phyloP scores from a whole-genome alignment of 1,139 yeast species.

The Nematodospora anomalae region DNA sequence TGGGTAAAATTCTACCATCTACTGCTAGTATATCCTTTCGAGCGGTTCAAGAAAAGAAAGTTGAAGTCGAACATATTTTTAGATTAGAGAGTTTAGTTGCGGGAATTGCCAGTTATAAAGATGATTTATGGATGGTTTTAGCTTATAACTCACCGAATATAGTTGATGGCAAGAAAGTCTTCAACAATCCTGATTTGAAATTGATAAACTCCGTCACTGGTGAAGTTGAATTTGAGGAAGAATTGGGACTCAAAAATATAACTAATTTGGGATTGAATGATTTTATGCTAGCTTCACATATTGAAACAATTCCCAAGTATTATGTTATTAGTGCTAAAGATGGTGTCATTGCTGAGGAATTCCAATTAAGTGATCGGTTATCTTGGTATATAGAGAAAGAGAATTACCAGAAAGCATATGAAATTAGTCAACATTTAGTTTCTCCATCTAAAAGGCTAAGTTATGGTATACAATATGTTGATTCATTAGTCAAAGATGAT shows the following conservation, averaged over 20 bases:
- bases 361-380: conserved; percentile 65
- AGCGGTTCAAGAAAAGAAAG: conserved; percentile 54
- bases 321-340: conserved; percentile 79
- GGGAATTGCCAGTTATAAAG: conserved; percentile 75
- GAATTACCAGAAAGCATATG: conserved; percentile 71
- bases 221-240: conserved; percentile 82
- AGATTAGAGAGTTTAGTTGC: conserved; percentile 64
- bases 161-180: conserved; percentile 30
- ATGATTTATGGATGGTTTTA: conserved; percentile 60
- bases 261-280: conserved; percentile 76
- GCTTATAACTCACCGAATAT: conserved; percentile 50
- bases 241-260: conserved; percentile 61
- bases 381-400: conserved; percentile 67
- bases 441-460: conserved; percentile 51
- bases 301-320: conserved; percentile 45
- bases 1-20: conserved; percentile 52
- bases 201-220: conserved; percentile 66
- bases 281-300: conserved; percentile 59
- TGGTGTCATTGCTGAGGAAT: conserved; percentile 72
- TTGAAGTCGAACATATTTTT: conserved; percentile 57
- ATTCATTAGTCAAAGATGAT: conserved; percentile 48
- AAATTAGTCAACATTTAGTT: conserved; percentile 60
- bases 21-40: conserved; percentile 66
- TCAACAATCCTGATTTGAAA: conserved; percentile 64
- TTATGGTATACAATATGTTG: conserved; percentile 65